Evolutionary conservation across 768 basidiomycete species (phyloP).

Genomic region (Collybiopsis confluens): DNA sequence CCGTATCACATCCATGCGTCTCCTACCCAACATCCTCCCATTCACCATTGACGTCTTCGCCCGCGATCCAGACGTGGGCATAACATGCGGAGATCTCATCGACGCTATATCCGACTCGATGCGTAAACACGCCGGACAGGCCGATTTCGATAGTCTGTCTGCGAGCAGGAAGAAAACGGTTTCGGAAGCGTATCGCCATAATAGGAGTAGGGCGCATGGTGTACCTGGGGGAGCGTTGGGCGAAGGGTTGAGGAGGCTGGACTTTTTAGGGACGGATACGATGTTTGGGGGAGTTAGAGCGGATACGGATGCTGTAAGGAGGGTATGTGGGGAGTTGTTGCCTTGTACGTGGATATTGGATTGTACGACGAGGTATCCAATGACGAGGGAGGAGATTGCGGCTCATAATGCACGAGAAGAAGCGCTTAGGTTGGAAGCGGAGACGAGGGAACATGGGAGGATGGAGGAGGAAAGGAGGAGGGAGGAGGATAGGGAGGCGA

Average conservation of each 20-base stretch:
- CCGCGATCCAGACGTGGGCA: constrained; percentile 39
- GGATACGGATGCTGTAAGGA: constrained; percentile 40
- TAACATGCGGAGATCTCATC: constrained; percentile 66
- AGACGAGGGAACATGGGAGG: not conserved
- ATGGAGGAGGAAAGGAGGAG: not conserved
- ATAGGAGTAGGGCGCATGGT: constrained; percentile 57
- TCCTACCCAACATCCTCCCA: constrained; percentile 52
- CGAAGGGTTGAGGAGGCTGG: constrained; percentile 58
- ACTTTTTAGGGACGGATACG: constrained; percentile 57
- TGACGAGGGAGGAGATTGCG: constrained; percentile 1
- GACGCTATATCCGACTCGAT: constrained; percentile 50
- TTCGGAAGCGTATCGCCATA: constrained; percentile 52
- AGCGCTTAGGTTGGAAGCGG: not conserved
- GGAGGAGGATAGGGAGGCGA: not conserved
- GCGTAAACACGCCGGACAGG: constrained; percentile 43
- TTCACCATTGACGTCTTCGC: constrained; percentile 53
- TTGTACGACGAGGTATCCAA: constrained; percentile 2
- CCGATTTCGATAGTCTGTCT: constrained; percentile 46
- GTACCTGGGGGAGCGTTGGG: constrained; percentile 70
- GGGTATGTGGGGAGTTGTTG: constrained; percentile 27
- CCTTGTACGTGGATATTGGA: constrained; percentile 5
- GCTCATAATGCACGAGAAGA: not conserved
- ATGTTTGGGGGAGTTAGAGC: constrained; percentile 60
- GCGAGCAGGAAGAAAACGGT: constrained; percentile 36
- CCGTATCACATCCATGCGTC: constrained; percentile 10